Conservation (phyloP, 257 asterid species). For the Lycium barbarum region DNA sequence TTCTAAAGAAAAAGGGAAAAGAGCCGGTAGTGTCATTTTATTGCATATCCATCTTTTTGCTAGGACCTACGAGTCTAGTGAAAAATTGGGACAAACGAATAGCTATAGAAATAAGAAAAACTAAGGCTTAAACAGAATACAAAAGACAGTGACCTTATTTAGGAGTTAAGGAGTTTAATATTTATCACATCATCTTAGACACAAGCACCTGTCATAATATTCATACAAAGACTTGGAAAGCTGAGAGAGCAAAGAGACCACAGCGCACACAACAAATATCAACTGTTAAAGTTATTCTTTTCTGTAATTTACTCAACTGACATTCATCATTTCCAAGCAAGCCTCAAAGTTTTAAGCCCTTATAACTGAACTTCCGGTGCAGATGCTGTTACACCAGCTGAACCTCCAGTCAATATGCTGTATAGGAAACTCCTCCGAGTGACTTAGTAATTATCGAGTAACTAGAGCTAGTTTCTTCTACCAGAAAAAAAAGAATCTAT, state of each 20-base stretch:
- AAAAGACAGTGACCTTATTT: background rate
- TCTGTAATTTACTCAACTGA: background rate
- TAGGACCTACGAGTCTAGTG: background rate
- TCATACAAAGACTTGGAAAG: background rate
- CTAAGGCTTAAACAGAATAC: background rate
- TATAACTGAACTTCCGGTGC: background rate
- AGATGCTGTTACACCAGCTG: background rate
- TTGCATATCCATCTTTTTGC: background rate
- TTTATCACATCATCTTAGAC: background rate
- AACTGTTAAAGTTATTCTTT: background rate
- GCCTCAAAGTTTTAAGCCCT: background rate
- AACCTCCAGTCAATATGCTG: constrained; percentile 1
- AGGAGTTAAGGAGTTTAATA: background rate
- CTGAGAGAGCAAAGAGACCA: constrained; percentile 1
- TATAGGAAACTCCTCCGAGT: background rate
- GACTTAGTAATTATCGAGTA: background rate
- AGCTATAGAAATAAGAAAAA: background rate
- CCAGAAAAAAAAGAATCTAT: constrained; percentile 5
- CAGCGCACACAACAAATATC: background rate
- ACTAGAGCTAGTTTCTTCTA: constrained; percentile 12
- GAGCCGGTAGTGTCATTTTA: background rate
- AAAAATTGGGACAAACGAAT: background rate
- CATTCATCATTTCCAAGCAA: constrained; percentile 10
- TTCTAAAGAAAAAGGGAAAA: background rate
- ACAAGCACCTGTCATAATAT: background rate